Evolutionary conservation across 2,329 filamentous ascomycete genomes (phyloP).

Genomic region (Neopestalotiopsis clavispora): DNA sequence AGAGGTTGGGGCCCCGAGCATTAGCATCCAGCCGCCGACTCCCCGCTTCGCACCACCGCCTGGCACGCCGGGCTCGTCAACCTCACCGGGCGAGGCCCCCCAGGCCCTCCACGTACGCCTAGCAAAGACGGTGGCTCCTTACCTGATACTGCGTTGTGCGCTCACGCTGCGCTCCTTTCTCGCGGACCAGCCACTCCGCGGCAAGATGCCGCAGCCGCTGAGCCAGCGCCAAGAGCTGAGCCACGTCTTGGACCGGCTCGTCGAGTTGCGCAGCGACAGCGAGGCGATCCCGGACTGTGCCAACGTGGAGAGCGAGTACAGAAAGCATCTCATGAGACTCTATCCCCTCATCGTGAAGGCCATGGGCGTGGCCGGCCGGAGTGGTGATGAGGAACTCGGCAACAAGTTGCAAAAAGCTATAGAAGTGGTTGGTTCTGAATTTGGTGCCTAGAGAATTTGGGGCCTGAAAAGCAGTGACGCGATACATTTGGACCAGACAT

Average conservation of each 20-base stretch:
- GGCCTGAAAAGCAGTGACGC: neutral
- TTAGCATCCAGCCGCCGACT: constrained; percentile 49
- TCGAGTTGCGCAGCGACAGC: constrained; percentile 71
- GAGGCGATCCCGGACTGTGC: constrained; percentile 67
- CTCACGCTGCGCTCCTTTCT: constrained; percentile 84
- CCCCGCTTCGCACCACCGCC: constrained; percentile 43
- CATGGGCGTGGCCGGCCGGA: constrained; percentile 58
- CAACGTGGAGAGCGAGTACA: constrained; percentile 59
- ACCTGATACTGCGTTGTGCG: constrained; percentile 80
- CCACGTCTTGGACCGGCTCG: constrained; percentile 70
- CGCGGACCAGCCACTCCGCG: constrained; percentile 87
- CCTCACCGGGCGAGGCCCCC: constrained; percentile 29
- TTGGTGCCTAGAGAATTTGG: constrained; percentile 41
- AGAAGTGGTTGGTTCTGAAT: constrained; percentile 64
- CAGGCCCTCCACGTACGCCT: constrained; percentile 60
- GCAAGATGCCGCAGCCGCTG: constrained; percentile 85
- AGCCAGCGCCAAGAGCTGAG: constrained; percentile 80
- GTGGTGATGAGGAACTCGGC: constrained; percentile 65
- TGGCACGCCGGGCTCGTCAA: constrained; percentile 24
- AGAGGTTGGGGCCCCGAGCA: constrained; percentile 39
- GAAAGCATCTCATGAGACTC: constrained; percentile 79
- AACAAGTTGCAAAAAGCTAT: constrained; percentile 63
- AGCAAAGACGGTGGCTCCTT: constrained; percentile 77
- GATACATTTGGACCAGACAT: neutral
- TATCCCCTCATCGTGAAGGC: constrained; percentile 78